phyloP scores from a whole-genome alignment of 306 rosid species.

The Cercis canadensis region DNA sequence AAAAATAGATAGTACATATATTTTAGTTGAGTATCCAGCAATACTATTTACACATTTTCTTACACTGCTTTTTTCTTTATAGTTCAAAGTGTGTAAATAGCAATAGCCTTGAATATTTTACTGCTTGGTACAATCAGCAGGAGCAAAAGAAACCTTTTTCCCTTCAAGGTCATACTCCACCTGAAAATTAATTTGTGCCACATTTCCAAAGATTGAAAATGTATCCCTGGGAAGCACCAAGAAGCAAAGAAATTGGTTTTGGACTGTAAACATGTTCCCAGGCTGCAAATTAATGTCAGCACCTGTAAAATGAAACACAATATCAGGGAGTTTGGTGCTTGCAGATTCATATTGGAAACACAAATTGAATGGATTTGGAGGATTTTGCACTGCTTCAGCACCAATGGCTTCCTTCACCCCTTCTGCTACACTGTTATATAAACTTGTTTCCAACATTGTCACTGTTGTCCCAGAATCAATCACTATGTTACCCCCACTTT shows the following conservation, averaged over 20 bases:
- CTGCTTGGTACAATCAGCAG: background rate
- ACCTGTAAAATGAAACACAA: constrained; percentile 14
- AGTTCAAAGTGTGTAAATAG: too few relatives aligned
- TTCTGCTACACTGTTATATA: background rate
- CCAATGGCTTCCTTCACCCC: background rate
- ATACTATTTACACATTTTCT: too few relatives aligned
- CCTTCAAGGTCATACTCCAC: background rate
- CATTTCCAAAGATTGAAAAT: background rate
- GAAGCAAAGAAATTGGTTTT: background rate
- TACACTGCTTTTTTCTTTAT: too few relatives aligned
- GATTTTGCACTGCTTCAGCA: background rate
- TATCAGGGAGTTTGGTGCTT: background rate
- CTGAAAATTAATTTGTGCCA: background rate
- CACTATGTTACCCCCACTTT: constrained; percentile 23
- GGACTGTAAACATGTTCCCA: background rate
- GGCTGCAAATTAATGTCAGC: background rate
- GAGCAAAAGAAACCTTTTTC: background rate
- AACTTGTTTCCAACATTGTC: background rate
- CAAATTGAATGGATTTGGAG: background rate
- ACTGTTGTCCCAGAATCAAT: constrained; percentile 36
- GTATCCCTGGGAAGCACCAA: background rate
- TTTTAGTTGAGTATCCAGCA: too few relatives aligned
- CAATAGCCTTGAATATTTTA: too few relatives aligned
- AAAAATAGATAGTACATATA: too few relatives aligned
- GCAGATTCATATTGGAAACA: background rate